Conservation (phyloP, 768 basidiomycete genomes). For the Imleria badia region DNA sequence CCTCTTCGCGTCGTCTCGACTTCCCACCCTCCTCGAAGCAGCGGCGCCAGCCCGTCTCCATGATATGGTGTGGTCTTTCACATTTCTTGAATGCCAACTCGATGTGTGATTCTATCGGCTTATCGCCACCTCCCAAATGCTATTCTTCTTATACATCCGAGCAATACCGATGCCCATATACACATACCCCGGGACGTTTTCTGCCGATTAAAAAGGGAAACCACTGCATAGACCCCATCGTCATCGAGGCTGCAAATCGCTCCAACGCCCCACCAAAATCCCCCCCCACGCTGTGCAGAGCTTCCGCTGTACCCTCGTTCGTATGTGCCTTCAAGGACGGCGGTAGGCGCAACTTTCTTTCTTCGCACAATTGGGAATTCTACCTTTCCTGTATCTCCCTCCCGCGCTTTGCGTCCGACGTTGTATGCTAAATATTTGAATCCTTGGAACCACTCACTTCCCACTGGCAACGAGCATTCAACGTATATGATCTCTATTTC, state of each 20-base stretch:
- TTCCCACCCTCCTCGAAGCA: not conserved
- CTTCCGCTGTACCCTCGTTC: conserved; percentile 1
- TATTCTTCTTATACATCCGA: not conserved
- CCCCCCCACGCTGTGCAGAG: no score
- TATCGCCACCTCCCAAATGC: not conserved
- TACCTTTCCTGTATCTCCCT: not conserved
- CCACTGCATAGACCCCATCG: not conserved
- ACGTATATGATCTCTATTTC: not conserved
- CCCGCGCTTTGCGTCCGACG: conserved; percentile 7
- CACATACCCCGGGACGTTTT: not conserved
- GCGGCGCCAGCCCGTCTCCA: not conserved
- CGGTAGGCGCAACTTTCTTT: not conserved
- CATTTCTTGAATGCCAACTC: not conserved
- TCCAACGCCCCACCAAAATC: not conserved
- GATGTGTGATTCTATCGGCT: no score
- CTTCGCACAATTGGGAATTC: no score
- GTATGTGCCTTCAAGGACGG: not conserved
- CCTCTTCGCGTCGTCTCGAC: not conserved
- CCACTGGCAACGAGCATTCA: conserved; percentile 10
- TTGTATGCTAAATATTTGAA: no score
- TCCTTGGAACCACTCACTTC: not conserved
- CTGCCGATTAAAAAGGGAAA: not conserved
- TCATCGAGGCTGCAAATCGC: not conserved
- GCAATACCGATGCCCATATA: not conserved
- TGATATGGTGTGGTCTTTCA: not conserved